Evolutionary conservation across 495 filamentous ascomycete species (phyloP), one percentile per base, ranked within the genome.

Genomic region (Amniculicola lignicola): DNA sequence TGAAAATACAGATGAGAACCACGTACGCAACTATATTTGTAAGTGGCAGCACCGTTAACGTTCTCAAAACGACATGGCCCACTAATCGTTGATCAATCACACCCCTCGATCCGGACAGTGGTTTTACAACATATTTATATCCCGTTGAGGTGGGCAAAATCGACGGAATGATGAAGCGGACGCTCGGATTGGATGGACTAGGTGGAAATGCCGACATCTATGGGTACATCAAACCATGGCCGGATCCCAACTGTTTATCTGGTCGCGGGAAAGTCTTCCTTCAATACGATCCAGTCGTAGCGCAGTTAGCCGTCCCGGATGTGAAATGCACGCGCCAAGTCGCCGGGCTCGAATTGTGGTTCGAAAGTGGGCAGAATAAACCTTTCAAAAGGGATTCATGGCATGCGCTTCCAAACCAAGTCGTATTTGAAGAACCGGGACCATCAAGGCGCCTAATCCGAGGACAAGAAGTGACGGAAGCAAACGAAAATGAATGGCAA

Each of bases 141-240:
- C n/a, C n/a, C n/a, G n/a, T n/a, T 18, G 28, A 50, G 11, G 46
- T 50, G 2, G 46, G 28, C 16, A 50, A 50, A 21, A 50, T 50
- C 10, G 21, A 50, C 10, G 31, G 11, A 2, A 10, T 19, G 16
- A n/a, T 50, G 15, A 37, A 14, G 6, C 16, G 23, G 9, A 14
- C 23, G 21, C 46, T 50, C 29, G 28, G 29, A 10, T 18, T 16
- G 14, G 15, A 9, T 50, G 28, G 29, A 10, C 18, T 16, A 14
- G 15, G 9, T 50, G 29, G 16, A 12, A 3, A 35, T 11, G 10
- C 24, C 46, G 38, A 9, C 37, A 40, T 40, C 7, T 40, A 9
- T 18, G n/a, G n/a, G n/a, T 40, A 40, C 16, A 18, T 19, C 7
- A 6, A 9, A 6, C 7, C 9, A 40, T 9, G 37, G 9, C 9